Conservation (phyloP, 2,329 filamentous ascomycete genomes). For the Sclerotinia minor region DNA sequence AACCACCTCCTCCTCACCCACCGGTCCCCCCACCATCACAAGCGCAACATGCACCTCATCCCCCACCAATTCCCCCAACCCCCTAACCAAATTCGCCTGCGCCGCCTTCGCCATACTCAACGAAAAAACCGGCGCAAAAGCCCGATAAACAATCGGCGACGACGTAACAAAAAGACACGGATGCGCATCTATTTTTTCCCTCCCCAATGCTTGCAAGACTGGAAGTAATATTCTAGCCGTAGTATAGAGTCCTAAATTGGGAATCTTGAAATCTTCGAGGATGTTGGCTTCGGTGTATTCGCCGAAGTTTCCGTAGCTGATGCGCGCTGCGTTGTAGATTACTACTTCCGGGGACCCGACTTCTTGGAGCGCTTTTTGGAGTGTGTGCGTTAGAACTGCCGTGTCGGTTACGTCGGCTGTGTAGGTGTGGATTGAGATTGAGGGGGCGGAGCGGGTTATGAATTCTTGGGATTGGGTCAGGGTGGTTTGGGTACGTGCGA, state of each 20-base stretch:
- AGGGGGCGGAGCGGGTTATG: constrained; percentile 43
- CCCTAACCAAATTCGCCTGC: constrained; percentile 52
- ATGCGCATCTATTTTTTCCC: constrained; percentile 10
- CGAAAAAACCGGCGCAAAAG: constrained; percentile 50
- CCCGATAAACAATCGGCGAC: constrained; percentile 38
- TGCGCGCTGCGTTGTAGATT: constrained; percentile 55
- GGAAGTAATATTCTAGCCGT: constrained; percentile 26
- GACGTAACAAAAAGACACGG: constrained; percentile 21
- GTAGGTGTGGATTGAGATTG: constrained; percentile 8
- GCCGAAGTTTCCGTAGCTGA: constrained; percentile 47
- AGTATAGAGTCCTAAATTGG: constrained; percentile 50
- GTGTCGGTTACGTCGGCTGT: constrained; percentile 12
- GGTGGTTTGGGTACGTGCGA: constrained; percentile 6
- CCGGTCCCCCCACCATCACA: constrained; percentile 48
- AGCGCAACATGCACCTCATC: constrained; percentile 50
- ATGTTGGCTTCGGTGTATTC: constrained; percentile 48
- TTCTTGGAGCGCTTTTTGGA: constrained; percentile 46
- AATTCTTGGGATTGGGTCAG: constrained; percentile 9
- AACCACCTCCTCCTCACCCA: constrained; percentile 45
- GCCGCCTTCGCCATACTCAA: constrained; percentile 53
- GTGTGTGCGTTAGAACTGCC: constrained; percentile 42
- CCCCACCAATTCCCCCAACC: constrained; percentile 43
- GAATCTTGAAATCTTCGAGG: constrained; percentile 53
- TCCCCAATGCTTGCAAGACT: not conserved
- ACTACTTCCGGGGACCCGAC: constrained; percentile 43